Evolutionary conservation across 2,329 filamentous ascomycete species (phyloP), one percentile per base, ranked within the genome.

Genomic region (Celoporthe dispersa): DNA sequence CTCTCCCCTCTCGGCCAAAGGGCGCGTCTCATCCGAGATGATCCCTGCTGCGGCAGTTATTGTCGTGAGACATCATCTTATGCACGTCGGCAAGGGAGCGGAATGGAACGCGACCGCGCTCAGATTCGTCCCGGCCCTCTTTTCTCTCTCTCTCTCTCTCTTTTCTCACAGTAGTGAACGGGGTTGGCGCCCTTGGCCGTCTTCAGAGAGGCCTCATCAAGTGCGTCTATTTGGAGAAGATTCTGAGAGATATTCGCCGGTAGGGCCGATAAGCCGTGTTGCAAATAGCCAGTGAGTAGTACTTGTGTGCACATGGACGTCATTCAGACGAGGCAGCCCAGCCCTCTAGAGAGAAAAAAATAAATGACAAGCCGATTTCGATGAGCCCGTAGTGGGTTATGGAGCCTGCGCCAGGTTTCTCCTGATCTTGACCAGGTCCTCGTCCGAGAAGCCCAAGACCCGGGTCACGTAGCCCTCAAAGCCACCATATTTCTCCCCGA

Each of bases 401-500:
- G 44, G 68, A 12, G 64, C 65, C n/a, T 59, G 48, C 25, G 74
- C 78, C 70, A 87, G 75, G 72, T 87, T 86, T 72, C 73, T 76
- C 79, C 80, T 84, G 73, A 88, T 85, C 65, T 72, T 82, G 9
- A 76, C 78, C 55, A 88, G 68, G 65, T 88, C 85, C 2, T 80
- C 79, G 1, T 75, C 73, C 0, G 82, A 82, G 66, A 88, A 84
- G 0, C 84, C 84, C 64, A 88, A 75, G 7, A 76, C 77, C 41
- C 78, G 75, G 19, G 74, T 81, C 39, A 85, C 80, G 74, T 87
- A 88, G 64, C 80, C 80, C 64, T 84, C 82, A 75, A 84, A 87
- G 2, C 85, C 84, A 28, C 84, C 84, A 67, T 85, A 83, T 69
- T 82, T 75, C 44, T 78, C 77, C 69, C 81, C 73, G 14, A 87